Evolutionary conservation across 768 basidiomycete genomes (phyloP).

Genomic region (Grammothele lineata): DNA sequence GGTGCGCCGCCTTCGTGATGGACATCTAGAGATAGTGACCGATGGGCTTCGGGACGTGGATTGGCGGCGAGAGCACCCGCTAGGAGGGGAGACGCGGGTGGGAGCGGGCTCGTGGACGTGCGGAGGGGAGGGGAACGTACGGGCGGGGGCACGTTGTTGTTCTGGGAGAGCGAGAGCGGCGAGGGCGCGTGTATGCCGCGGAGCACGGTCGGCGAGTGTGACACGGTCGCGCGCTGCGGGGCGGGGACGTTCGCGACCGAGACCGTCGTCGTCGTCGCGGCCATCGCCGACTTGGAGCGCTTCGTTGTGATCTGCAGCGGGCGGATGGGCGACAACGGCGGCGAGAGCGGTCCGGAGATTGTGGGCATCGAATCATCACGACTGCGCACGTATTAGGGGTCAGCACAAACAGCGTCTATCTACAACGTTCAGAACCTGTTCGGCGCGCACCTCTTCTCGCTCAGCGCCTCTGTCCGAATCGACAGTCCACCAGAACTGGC

Average conservation of each 20-base stretch:
- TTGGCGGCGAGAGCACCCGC: slow-evolving; percentile 11
- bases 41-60: slow-evolving; percentile 4
- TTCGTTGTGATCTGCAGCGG: slow-evolving; percentile 17
- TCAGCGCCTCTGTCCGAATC: slow-evolving; percentile 4
- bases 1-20: not conserved
- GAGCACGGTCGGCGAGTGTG: slow-evolving; percentile 16
- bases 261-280: slow-evolving; percentile 12
- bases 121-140: slow-evolving; percentile 16
- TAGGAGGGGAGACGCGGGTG: slow-evolving; percentile 13
- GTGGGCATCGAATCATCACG: slow-evolving; percentile 1
- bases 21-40: slow-evolving; percentile 13
- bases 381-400: not conserved
- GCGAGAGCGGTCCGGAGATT: not conserved
- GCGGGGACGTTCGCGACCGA: slow-evolving; percentile 16
- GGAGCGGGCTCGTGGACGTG: slow-evolving; percentile 13
- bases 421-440: slow-evolving; percentile 1
- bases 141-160: slow-evolving; percentile 21
- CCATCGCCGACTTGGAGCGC: slow-evolving; percentile 20
- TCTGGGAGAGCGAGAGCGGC: slow-evolving; percentile 41
- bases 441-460: slow-evolving; percentile 14
- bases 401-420: not conserved
- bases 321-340: slow-evolving; percentile 4
- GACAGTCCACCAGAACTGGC: slow-evolving; percentile 34
- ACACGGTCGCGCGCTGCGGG: slow-evolving; percentile 26
- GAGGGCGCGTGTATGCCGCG: slow-evolving; percentile 34